Evolutionary conservation across 495 filamentous ascomycete species (phyloP).

Genomic region (Neurospora sublineolata): DNA sequence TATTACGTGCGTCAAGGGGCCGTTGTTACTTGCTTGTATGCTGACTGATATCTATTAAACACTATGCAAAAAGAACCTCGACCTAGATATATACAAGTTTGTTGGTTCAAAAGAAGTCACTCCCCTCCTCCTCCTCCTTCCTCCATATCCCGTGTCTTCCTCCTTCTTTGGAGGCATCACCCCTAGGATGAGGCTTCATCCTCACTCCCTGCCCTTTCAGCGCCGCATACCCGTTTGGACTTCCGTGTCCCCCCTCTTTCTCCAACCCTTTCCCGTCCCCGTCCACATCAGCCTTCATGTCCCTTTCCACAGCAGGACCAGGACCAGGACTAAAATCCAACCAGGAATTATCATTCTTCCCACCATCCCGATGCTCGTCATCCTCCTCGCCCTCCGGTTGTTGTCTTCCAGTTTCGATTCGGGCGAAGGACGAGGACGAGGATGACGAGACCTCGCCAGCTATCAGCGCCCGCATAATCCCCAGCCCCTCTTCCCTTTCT

Average conservation of each 20-base stretch:
- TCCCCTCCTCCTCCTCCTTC: background rate
- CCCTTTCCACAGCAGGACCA: background rate
- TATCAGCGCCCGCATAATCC: constrained; percentile 30
- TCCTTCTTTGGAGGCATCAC: background rate
- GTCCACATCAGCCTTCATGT: background rate
- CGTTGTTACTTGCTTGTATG: too few relatives aligned
- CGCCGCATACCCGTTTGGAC: background rate
- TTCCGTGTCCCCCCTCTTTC: background rate
- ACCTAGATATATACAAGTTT: background rate
- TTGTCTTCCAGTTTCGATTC: background rate
- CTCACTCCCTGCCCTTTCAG: background rate
- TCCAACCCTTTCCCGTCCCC: background rate
- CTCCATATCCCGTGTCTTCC: background rate
- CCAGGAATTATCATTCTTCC: background rate
- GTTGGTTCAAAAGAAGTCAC: background rate
- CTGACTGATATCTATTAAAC: too few relatives aligned
- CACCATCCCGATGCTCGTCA: background rate
- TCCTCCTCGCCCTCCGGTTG: background rate
- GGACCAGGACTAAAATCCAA: background rate
- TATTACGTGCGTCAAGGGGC: too few relatives aligned
- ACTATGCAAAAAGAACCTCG: too few relatives aligned
- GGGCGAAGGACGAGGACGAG: background rate
- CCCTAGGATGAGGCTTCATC: background rate
- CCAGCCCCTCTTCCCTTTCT: constrained; percentile 23
- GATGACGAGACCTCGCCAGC: constrained; percentile 10